Base-by-base conservation (phyloP, 2,329 filamentous ascomycete genomes). In the Hypomyces perniciosus region DNA sequence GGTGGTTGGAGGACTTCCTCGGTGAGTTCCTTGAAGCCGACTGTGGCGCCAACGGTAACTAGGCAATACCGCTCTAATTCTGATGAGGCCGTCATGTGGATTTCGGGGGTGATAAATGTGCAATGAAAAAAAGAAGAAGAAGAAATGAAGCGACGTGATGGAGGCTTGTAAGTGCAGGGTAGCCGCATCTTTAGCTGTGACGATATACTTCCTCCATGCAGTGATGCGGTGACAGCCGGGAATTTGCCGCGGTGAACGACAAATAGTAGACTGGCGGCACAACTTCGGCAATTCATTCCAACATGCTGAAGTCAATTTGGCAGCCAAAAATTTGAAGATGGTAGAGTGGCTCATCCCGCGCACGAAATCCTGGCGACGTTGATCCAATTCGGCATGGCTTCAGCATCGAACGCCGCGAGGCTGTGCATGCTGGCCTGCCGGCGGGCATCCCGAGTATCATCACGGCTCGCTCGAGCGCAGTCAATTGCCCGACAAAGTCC, bases 41-140 rank as follows among this genome's bases (percentile, higher is more conserved):
- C 90, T 0, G 92, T 99, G 5, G 93, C 92, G 51, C 93, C 93
- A 30, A 96, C 86, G 0, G 93, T 97, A 50, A 96, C 85, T 58
- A 99, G 88, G 65, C 88, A 93, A 48, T 72, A 65, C 33, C 67
- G 65, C 28, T 64, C 52, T 13, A 59, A 9, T 33, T 27, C 26
- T 5, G 34, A 42, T 1, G 31, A 33, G 35, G 51, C 41, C 6
- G 31, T 41, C 50, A 62, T 57, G 20, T n/a, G 8, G 26, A 46
- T 26, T 6, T 31, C 10, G 20, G 39, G 9, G 8, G 31, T 9
- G 6, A 28, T 8, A 31, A 31, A 29, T 26, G 34, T 33, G 31
- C 2, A 33, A 37, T 38, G 26, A 13, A 37, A 6, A 28, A 27
- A 8, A 42, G 10, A 28, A 26, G 8, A 28, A 27, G 27, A 42